Base-by-base conservation (phyloP, 352 stramenopile species). In the Phytophthora podocarpi region DNA sequence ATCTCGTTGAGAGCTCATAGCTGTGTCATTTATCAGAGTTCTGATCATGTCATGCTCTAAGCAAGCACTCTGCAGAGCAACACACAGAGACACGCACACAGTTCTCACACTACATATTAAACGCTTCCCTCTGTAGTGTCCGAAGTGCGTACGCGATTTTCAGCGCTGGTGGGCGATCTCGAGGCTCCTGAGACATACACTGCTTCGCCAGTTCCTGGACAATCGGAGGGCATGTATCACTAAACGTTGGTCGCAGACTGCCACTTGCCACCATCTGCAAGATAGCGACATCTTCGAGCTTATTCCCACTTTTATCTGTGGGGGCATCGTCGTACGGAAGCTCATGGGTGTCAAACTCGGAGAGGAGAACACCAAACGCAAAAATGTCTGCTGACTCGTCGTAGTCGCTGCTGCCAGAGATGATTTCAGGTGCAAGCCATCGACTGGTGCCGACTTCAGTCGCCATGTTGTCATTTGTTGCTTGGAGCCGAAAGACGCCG, bases 391-490 rank as follows among this genome's bases (percentile, higher is more conserved):
- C 63, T 0, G 71, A 50, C 11, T 72, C 59, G 6, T 67, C 55
- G 62, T 74, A 78, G 45, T 95, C 81, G 13, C 48, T 71, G 28
- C 59, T 67, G 8, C 87, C 80, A 1, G 61, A 41, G 31, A 97
- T 64, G 27, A 88, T 42, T 54, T 92, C 83, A 2, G 82, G 80
- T 8, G 83, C 78, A 1, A 76, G 53, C 83, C 83, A 90, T 34
- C 77, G 78, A 28, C 67, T 76, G 1, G 78, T 88, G n/a, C 72
- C 76, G 1, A 78, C 65, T n/a, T 59, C 51, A 6, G 42, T 53
- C 5, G 56, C 76, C 68, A 76, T 76, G 10, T 51, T 71, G 6
- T 42, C 18, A 11, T 80, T 54, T 11, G 20, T 18, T 21, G 43
- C 57, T 21, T 50, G 16, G 16, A 45, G 54, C 2, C 47, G 20